Evolutionary conservation across 495 filamentous ascomycete genomes (phyloP).

Genomic region (Xylaria palmicola): DNA sequence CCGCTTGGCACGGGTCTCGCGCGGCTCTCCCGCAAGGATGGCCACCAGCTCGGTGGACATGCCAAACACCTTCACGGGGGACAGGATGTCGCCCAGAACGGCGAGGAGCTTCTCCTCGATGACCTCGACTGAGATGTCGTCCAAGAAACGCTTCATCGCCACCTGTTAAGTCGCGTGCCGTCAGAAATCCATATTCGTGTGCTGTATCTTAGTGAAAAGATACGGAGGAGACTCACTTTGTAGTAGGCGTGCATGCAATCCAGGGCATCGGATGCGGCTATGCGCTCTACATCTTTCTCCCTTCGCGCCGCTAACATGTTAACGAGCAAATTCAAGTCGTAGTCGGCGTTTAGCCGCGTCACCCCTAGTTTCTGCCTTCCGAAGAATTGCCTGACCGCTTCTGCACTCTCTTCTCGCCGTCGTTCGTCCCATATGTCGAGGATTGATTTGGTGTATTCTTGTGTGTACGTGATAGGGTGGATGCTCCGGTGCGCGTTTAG

Average conservation of each 20-base stretch:
- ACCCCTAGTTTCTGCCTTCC: conserved; percentile 35
- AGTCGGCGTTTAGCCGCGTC: conserved; percentile 7
- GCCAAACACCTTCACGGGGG: conserved; percentile 22
- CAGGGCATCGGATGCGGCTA: conserved; percentile 45
- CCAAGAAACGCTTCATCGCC: conserved; percentile 58
- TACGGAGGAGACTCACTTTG: conserved; percentile 30
- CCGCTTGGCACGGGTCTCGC: conserved; percentile 45
- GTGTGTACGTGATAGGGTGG: conserved; percentile 59
- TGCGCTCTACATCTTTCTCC: conserved; percentile 40
- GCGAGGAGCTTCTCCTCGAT: conserved; percentile 60
- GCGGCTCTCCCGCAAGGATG: conserved; percentile 56
- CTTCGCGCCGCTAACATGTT: conserved; percentile 20
- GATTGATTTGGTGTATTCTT: conserved; percentile 46
- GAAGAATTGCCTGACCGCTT: not conserved
- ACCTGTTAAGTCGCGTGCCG: conserved; percentile 43
- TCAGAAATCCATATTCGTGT: conserved; percentile 11
- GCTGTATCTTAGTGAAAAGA: not conserved
- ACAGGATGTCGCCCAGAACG: conserved; percentile 40
- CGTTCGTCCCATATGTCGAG: not conserved
- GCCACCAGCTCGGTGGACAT: conserved; percentile 43
- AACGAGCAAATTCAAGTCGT: conserved; percentile 30
- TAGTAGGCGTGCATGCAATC: conserved; percentile 55
- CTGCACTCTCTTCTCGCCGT: not conserved
- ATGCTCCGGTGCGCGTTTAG: conserved; percentile 32
- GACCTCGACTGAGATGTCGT: conserved; percentile 58